Conservation (phyloP, 2,329 filamentous ascomycete genomes). For the Zasmidium angulare region DNA sequence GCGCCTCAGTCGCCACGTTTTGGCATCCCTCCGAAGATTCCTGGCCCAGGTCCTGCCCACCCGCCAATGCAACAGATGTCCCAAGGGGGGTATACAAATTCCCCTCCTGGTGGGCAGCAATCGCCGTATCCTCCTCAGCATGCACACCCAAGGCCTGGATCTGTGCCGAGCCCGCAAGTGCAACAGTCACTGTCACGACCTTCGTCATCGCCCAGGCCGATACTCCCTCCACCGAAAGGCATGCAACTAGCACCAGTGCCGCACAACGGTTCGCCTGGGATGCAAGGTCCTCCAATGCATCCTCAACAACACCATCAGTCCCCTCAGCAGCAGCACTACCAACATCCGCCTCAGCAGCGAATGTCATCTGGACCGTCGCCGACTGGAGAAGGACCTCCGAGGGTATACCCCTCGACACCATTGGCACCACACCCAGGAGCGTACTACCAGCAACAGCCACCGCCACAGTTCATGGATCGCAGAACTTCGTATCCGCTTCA, state of each 20-base stretch:
- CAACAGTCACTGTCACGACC: slow-evolving; percentile 32
- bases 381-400: slow-evolving; percentile 11
- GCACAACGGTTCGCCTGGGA: slow-evolving; percentile 33
- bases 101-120: slow-evolving; percentile 36
- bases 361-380: slow-evolving; percentile 22
- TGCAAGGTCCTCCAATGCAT: slow-evolving; percentile 17
- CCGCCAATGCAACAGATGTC: slow-evolving; percentile 27
- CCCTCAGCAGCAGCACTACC: slow-evolving; percentile 35
- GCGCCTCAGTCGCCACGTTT: slow-evolving; percentile 35
- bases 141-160: slow-evolving; percentile 25
- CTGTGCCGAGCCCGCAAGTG: slow-evolving; percentile 32
- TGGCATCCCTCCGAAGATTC: slow-evolving; percentile 27
- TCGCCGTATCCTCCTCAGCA: slow-evolving; percentile 39
- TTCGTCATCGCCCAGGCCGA: slow-evolving; percentile 38
- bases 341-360: slow-evolving; percentile 25
- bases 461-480: slow-evolving; percentile 21
- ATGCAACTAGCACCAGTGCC: slow-evolving; percentile 34
- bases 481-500: slow-evolving; percentile 30
- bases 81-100: slow-evolving; percentile 32
- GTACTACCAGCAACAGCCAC: slow-evolving; percentile 31
- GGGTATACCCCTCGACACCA: slow-evolving; percentile 22
- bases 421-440: slow-evolving; percentile 29
- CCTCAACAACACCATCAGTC: slow-evolving; percentile 16
- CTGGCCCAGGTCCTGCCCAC: slow-evolving; percentile 20
- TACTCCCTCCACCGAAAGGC: slow-evolving; percentile 38